Base-by-base conservation (phyloP, 257 asterid species). In the Penstemon barbatus region DNA sequence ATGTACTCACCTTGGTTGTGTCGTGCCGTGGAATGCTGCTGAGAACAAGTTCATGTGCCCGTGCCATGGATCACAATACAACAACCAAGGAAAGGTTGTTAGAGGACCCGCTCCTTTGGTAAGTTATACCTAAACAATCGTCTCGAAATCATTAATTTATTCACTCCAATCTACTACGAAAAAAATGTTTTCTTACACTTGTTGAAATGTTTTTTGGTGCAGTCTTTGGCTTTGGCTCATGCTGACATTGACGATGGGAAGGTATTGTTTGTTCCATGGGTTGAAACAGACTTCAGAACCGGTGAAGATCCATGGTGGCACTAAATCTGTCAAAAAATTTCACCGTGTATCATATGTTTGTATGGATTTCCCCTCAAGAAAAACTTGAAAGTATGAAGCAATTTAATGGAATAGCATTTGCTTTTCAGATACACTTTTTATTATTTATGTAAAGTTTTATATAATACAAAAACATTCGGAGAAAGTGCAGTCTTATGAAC, bases 61-160 rank as follows among this genome's bases (percentile, higher is more conserved):
- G 11, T 93, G 96, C 87, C 97, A 93, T 68, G 99, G 99, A 45
- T 93, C 99, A 8, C 97, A 90, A 48, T 93, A 93, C 90, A 88
- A 90, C 80, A 88, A 89, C 62, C 96, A 93, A 81, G 99, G 99
- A 57, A 80, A 43, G 61, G 97, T 93, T 71, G 96, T 93, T 45
- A 79, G 97, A 74, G 99, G 99, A 44, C 99, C 97, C 59, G 97
- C 99, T 69, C 97, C 97, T 56, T 73, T 93, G 87, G 98, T 92
- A 79, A 76, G 89, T 71, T 12, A 0, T 49, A 49, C 54, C 33
- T 25, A 49, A 49, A 49, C n/a, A 9, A 10, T 49, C 8, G 3
- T 10, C 54, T 25, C 33, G 33, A 25, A 25, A 25, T 25, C 33
- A 25, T 25, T 25, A 25, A 25, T 25, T 25, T 25, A 25, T 25